Evolutionary conservation across 805 yeast genomes (phyloP).

Genomic region (Kluyveromyces wickerhamii): DNA sequence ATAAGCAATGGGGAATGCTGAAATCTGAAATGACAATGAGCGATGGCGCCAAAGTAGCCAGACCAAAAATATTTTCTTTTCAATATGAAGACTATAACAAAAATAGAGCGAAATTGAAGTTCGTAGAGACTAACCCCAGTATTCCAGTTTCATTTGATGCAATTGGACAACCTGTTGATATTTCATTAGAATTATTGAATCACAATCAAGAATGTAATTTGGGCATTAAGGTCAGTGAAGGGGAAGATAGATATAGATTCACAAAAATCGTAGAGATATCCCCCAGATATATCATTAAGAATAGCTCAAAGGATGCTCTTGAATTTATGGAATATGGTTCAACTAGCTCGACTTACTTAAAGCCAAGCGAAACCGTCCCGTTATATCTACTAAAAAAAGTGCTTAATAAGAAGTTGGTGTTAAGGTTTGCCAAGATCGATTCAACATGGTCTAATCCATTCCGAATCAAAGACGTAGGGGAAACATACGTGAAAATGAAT

Average conservation of each 20-base stretch:
- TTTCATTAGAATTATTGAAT: constrained; percentile 40
- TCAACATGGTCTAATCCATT: constrained; percentile 86
- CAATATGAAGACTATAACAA: constrained; percentile 47
- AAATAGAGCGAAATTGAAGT: constrained; percentile 57
- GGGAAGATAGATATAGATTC: constrained; percentile 72
- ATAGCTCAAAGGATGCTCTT: constrained; percentile 48
- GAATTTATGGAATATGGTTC: constrained; percentile 64
- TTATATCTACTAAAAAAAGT: constrained; percentile 50
- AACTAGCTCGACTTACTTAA: constrained; percentile 39
- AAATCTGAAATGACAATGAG: constrained; percentile 33
- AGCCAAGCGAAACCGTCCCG: constrained; percentile 43
- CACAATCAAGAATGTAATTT: constrained; percentile 57
- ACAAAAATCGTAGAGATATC: constrained; percentile 72
- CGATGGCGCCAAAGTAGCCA: constrained; percentile 27
- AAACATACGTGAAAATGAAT: constrained; percentile 60
- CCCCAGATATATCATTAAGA: constrained; percentile 75
- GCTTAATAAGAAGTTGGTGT: constrained; percentile 49
- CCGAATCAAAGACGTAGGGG: constrained; percentile 75
- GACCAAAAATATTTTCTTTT: constrained; percentile 83
- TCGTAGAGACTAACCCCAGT: constrained; percentile 68
- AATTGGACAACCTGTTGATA: constrained; percentile 70
- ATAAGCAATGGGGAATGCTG: constrained; percentile 43
- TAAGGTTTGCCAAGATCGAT: constrained; percentile 49
- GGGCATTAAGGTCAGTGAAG: constrained; percentile 72
- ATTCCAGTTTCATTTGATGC: constrained; percentile 78